Evolutionary conservation across 345 rosid genomes (phyloP).

Genomic region (Atalantia buxifolia): DNA sequence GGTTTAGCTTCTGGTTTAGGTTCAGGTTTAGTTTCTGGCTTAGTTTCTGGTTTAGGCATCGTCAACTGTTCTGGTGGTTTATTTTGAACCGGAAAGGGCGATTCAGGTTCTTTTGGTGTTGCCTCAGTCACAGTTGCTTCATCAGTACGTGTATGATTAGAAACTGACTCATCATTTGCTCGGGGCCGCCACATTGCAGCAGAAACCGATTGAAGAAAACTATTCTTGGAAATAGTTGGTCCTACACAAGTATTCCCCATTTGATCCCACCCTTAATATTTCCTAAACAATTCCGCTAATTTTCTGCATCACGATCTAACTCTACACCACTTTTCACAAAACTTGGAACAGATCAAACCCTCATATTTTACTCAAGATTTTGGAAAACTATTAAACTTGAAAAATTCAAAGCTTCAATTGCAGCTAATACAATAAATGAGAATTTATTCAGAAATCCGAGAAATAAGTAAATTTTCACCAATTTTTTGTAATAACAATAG

Average conservation of each 20-base stretch:
- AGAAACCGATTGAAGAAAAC: conserved; percentile 72
- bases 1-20: conserved; percentile 20
- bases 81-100: conserved; percentile 54
- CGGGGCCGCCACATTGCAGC: conserved; percentile 76
- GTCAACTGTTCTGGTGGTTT: conserved; percentile 73
- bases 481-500: neutral
- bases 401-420: neutral
- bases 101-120: conserved; percentile 36
- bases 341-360: conserved; percentile 24
- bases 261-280: conserved; percentile 16
- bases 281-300: conserved; percentile 17
- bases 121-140: conserved; percentile 32
- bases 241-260: conserved; percentile 93
- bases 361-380: neutral
- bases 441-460: neutral
- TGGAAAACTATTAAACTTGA: neutral
- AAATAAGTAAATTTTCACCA: neutral
- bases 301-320: conserved; percentile 40
- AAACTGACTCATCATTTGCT: conserved; percentile 49
- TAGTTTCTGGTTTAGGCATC: conserved; percentile 30
- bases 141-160: conserved; percentile 27
- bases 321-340: conserved; percentile 8
- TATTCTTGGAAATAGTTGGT: conserved; percentile 62
- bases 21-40: neutral
- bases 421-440: neutral